Percentiles rank a stretch among this genome's conserved stretches.
These are phyloP conservation scores for Dendrobium huoshanense DNA, from an alignment of 106 monocot genomes.

Conservation along the genomic window DNA sequence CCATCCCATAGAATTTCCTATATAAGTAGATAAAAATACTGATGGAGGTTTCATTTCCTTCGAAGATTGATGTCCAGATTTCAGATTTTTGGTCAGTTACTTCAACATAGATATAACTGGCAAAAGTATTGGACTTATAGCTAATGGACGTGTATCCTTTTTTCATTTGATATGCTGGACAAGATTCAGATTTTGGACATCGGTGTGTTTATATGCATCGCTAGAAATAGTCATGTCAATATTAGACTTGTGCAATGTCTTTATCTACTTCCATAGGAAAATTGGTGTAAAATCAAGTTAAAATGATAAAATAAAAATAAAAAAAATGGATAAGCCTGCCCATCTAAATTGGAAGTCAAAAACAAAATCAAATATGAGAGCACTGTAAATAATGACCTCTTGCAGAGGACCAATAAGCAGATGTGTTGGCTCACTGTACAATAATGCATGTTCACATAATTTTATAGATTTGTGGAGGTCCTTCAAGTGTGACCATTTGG, in stretches of 20 bases:
- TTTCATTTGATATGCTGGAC: neutral
- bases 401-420: conserved; percentile 54
- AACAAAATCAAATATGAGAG: neutral
- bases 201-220: neutral
- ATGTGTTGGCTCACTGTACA: conserved; percentile 47
- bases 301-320: neutral
- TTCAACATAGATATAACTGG: too few species aligned
- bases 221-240: neutral
- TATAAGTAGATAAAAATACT: neutral
- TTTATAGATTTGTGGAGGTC: conserved; percentile 82
- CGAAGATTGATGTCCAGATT: neutral
- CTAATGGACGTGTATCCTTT: too few species aligned
- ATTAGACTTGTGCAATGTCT: neutral
- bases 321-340: neutral
- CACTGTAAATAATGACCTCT: conserved; percentile 43
- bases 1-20: neutral
- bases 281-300: neutral
- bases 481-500: conserved; percentile 92
- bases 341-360: neutral
- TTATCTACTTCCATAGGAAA: neutral
- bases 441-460: conserved; percentile 51
- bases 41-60: neutral
- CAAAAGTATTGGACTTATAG: too few species aligned
- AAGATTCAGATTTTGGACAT: neutral
- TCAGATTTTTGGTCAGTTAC: too few species aligned